Base-by-base conservation (phyloP, 169 alveolate species). In the Besnoitia besnoiti region DNA sequence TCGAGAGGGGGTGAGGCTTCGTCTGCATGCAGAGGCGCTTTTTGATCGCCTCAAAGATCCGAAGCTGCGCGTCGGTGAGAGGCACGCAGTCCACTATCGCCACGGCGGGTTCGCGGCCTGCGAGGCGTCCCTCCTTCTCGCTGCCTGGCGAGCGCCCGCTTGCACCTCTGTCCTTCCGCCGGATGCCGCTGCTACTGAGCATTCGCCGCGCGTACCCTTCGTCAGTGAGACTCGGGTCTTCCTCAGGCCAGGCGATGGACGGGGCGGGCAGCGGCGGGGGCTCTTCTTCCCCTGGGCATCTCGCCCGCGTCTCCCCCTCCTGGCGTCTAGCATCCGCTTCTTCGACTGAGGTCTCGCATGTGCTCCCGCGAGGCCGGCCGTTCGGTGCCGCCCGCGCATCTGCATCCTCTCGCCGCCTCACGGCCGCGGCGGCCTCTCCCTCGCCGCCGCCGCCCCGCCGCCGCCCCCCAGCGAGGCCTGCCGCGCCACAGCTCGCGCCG, bases 191-290 rank as follows among this genome's bases (percentile, higher is more conserved):
- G 80, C 80, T 67, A 42, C 42, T 67, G 42, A 67, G 80, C 80
- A 67, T 67, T 4, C 87, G 87, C 59, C 87, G 87, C 10, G 87
- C 87, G 59, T 77, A 77, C 33, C 33, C 87, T 35, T 77, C 87
- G 87, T 77, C 59, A 1, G 49, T 77, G 35, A 77, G 87, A 21
- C 40, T 16, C 33, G 7, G 33, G 37, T 77, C 87, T 77, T 77
- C 87, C 40, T 77, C 87, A 2, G 87, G 87, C 87, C 87, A 77
- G 2, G 55, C 27, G 35, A 37, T 39, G 24, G 55, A 19, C 82
- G 82, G 3, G 30, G 67, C 67, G 33, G 67, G 30, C 3, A n/a
- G 30, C n/a, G 27, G 30, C 12, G 1, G 30, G n/a, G 27, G 16
- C 82, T 10, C 46, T 73, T 8, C 46, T 73, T 67, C 80, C 80